Base-by-base conservation (phyloP, 2,329 filamentous ascomycete genomes). In the Lachnellula arida region DNA sequence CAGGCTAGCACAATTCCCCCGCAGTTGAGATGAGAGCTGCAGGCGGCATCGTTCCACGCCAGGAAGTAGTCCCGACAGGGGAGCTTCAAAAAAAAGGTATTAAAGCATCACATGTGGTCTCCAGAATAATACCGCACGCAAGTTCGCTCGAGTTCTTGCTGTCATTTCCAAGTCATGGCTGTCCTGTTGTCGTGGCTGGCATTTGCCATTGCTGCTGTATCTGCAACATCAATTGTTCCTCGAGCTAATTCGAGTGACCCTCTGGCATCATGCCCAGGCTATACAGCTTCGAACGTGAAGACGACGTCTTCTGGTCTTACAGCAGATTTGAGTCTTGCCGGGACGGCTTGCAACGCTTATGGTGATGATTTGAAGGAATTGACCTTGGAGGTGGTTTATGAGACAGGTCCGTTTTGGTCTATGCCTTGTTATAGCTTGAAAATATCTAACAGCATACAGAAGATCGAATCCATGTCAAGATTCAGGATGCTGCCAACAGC, bases 281-380 rank as follows among this genome's bases (percentile, higher is more conserved):
- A 90, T 72, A 76, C 68, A 28, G 86, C 85, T 1, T 79, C 76
- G 32, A 82, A 86, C 65, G 75, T 89, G n/a, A 69, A 75, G 53
- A 71, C 76, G 47, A 79, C 74, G 0, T 67, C 70, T 32, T 74
- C 73, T 51, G 81, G 81, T 14, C 72, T 93, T 52, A 87, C 81
- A 1, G 90, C 89, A 1, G 80, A 88, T 61, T 75, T 95, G 52
- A 78, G 73, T 2, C 78, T 94, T 12, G 86, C 86, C 4, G 89
- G 88, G 0, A 65, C 76, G 7, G 76, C 85, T 6, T 93, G 90
- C 75, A 87, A 93, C 70, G 80, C 83, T 22, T 94, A 92, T 62
- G 89, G 90, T 0, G 86, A 78, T 9, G 90, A 95, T 66, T 74
- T 94, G 28, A 76, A 84, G 28, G 72, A 81, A 54, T 70, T 86